Evolutionary conservation across 2,329 filamentous ascomycete genomes (phyloP).

Genomic region (Claviceps sp.): DNA sequence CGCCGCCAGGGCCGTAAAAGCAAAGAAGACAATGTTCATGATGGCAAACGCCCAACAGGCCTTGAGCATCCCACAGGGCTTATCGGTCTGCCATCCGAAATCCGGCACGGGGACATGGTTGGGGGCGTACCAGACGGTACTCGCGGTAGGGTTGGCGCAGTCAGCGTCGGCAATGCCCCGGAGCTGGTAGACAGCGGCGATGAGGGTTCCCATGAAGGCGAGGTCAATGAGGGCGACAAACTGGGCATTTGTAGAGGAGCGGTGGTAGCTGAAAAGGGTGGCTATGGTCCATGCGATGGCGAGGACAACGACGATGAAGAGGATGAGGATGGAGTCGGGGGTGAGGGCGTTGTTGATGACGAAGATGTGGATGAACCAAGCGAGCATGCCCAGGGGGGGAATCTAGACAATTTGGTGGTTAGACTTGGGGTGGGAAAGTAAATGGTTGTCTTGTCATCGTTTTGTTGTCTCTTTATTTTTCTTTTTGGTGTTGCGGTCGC

Average conservation of each 20-base stretch:
- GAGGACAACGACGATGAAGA: constrained; percentile 55
- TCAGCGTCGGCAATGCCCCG: constrained; percentile 47
- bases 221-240: constrained; percentile 50
- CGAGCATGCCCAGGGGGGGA: constrained; percentile 52
- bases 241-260: constrained; percentile 43
- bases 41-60: constrained; percentile 80
- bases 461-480: not conserved
- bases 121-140: constrained; percentile 34
- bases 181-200: constrained; percentile 47
- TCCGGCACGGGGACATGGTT: constrained; percentile 42
- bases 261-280: constrained; percentile 55
- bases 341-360: constrained; percentile 42
- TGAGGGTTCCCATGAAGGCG: constrained; percentile 48
- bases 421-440: not conserved
- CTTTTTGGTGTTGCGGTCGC: not conserved
- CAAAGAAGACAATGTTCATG: constrained; percentile 75
- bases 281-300: constrained; percentile 49
- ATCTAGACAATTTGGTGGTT: constrained; percentile 28
- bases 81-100: constrained; percentile 45
- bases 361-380: constrained; percentile 52
- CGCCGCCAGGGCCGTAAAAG: constrained; percentile 61
- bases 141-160: constrained; percentile 46
- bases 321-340: constrained; percentile 48
- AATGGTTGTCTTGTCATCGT: not conserved
- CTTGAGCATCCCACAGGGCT: constrained; percentile 87